Base-by-base conservation (phyloP, 352 stramenopile species). In the Thalassiosira mediterranea region DNA sequence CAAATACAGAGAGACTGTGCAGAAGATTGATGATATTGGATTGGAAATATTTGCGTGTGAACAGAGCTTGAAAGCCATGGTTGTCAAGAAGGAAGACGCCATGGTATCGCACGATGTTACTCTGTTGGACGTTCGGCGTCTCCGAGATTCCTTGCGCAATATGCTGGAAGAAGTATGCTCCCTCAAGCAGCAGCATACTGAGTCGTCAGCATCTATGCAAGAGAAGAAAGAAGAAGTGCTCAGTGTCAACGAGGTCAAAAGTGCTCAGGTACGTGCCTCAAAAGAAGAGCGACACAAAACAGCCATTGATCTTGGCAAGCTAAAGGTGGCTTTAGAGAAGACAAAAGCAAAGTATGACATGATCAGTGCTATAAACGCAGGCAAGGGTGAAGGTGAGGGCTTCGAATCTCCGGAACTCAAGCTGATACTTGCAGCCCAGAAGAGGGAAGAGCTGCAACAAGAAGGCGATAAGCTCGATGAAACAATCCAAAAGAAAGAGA, bases 401-500 rank as follows among this genome's bases (percentile, higher is more conserved):
- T 88, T 92, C 32, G 48, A 82, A 37, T 97, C 92, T 38, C 95
- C 98, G 73, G 95, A 95, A 11, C 97, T 97, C 64, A 98, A 97
- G 79, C 89, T 98, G 7, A 98, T 98, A 76, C 88, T 95, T 63
- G 95, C 95, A n/a, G 96, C 96, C 0, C 95, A 98, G 75, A 92
- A 91, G 68, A 91, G 95, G 29, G 96, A 98, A 72, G 96, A 98
- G 79, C 87, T 98, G 7, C 96, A 98, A 74, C 87, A 94, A 49
- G 92, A 98, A 71, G 96, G 95, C 23, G 95, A 98, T 80, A 91
- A 97, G 53, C 89, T 98, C 5, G 95, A 98, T 66, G 92, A 96
- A 63, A 95, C 97, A 64, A 98, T 98, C 68, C 86, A 93, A 15
- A 79, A 94, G 29, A 92, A 94, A 13, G 95, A 98, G 80, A 94